Evolutionary conservation across 176 grass and related monocot genomes (phyloP), one percentile per base, ranked within the genome.

Genomic region (Lolium rigidum): DNA sequence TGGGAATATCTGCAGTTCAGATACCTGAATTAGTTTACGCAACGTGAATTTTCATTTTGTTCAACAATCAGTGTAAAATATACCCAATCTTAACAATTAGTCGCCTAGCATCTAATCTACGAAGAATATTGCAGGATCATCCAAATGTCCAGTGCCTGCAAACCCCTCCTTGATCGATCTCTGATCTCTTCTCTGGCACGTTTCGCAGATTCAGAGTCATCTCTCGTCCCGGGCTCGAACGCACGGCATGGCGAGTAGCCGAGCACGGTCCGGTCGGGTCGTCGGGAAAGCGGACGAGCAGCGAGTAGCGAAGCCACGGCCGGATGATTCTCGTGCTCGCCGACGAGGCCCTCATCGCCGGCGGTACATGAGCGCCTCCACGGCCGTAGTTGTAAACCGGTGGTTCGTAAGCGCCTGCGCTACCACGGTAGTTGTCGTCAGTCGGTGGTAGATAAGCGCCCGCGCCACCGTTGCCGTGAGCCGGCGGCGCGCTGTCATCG

Each of bases 331-430:
- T 38, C 11, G 38, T 35, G 67, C 24, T 76, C 49, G 59, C 81
- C 12, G 85, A 84, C n/a, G 89, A 87, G 39, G 81, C 52, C 17
- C 28, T 62, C 67, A 21, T 84, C 16, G n/a, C 51, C n/a, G 59
- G 37, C 56, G 82, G 76, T n/a, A 22, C 39, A 39, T 62, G 69
- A 5, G 20, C 22, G 11, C 80, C 76, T 28, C 85, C 89, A 2
- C 58, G 38, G 7, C 81, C 81, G 9, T 87, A 69, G 81, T 28
- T 84, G 68, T 84, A 83, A 48, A 84, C 17, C 21, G 76, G 81
- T 15, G 85, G 81, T 4, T 49, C 4, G 10, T 18, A 41, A 11
- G 56, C 2, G n/a, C n/a, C n/a, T n/a, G n/a, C n/a, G n/a, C n/a
- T 25, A 5, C 80, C 79, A 3, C 4, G 28, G 44, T 51, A 1